Evolutionary conservation across 108 stramenopile genomes (phyloP), one percentile per base, ranked within the genome.

Genomic region (Nitzschia sp.): DNA sequence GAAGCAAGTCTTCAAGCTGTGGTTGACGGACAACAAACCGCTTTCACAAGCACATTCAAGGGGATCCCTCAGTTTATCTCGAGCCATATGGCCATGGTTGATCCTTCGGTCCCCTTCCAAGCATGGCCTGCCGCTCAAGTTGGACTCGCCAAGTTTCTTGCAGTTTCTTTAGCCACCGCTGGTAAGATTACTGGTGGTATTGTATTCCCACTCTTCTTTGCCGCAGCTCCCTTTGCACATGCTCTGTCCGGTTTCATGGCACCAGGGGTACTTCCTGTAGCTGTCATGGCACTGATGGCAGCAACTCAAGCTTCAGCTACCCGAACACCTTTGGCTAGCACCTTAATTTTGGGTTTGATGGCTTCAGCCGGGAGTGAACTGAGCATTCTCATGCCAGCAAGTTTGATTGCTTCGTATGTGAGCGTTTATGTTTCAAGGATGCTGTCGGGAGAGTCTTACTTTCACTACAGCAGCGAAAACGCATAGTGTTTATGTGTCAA

Each of bases 221-320:
- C 79, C 20, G 70, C 65, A 38, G 76, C 70, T 2, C 65, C 76
- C 11, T 17, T 75, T 21, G 75, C 75, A 19, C 69, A 75, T 64
- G 60, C 75, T 22, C 38, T 78, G 25, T 39, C 63, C 11, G 44
- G 40, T 12, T 65, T 53, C 54, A 12, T 80, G 26, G 43, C 66
- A 25, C 43, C 58, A 14, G 65, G 79, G 15, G 25, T 80, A 7
- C 46, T 74, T 6, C 83, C 86, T 3, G 44, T 79, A 39, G 57
- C 72, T 22, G 72, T 82, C 1, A 81, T 85, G 82, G 71, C 78
- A 59, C 65, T 80, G 17, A 87, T 87, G 86, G 82, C 80, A 29
- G 69, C 86, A 39, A 76, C 77, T 6, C 77, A 84, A 43, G 84
- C 86, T 2, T 78, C 81, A 42, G 84, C 79, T 21, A 87, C 86